Base-by-base conservation (phyloP, 2,329 filamentous ascomycete genomes). In the Cercospora brassicicola region DNA sequence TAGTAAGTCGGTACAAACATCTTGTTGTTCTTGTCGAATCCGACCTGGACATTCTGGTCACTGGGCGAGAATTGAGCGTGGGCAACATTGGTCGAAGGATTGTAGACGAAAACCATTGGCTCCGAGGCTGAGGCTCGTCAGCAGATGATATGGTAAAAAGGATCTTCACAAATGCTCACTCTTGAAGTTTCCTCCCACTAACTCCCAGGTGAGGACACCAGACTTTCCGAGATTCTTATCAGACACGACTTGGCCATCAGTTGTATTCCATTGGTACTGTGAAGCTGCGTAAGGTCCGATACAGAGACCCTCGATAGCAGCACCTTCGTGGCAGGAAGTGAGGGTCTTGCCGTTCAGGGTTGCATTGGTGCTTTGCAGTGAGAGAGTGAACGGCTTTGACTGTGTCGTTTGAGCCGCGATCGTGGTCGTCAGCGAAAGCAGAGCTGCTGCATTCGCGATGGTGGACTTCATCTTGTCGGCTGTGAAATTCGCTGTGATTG, bases 271-370 rank as follows among this genome's bases (percentile, higher is more conserved):
- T 20, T 69, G 62, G 64, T 69, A 75, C 30, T 68, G 65, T 20
- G 59, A 55, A 33, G 59, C 63, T n/a, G 51, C 31, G 15, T 28
- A 48, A 20, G 36, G 51, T 36, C 64, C 67, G 18, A 82, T 69
- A 69, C 83, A 84, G 64, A 84, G 79, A 10, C 76, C 79, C 72
- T 84, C 82, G 63, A 84, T 83, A 4, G 79, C 83, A 20, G 83
- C 83, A 31, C 83, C 83, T 67, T 80, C 78, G 72, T 84, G 83
- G 75, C 83, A 85, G 65, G 83, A 73, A 4, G 72, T 73, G 15
- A 85, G 78, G 6, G 77, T 75, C 11, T 74, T 57, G 64, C 79
- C 79, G 59, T 84, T 78, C 63, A 81, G 69, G 1, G 77, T 76
- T 4, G 72, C 69, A 66, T 83, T 80, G 1, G 74, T 60, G 23